Evolutionary conservation across 306 rosid species (phyloP), one percentile per base, ranked within the genome.

Genomic region (Vachellia pachyceras): DNA sequence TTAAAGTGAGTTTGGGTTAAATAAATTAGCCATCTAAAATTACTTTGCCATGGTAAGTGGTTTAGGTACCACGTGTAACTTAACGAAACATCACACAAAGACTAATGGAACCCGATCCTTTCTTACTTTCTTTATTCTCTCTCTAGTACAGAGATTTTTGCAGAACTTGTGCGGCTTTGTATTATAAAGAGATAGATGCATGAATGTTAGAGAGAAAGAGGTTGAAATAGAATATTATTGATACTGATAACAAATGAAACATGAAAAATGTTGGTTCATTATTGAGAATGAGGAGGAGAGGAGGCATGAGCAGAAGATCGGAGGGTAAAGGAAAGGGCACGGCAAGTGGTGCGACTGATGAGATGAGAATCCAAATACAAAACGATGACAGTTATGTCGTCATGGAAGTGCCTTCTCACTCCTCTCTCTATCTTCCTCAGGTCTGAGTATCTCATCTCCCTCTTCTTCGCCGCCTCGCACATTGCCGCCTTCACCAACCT

Each of bases 401-500:
- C 99, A 14, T 96, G 99, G 83, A 96, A 96, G 80, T 94, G 99
- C 83, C 99, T 92, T 82, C 99, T 85, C 87, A 96, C 97, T 72
- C 99, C 99, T 33, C 97, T 69, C 4, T 93, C 98, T 6, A 96
- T 96, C 94, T 90, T 96, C 68, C 90, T 85, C 89, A 96, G 79
- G 83, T 96, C 99, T 8, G 97, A 88, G 82, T 90, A 94, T 86
- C 99, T 92, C 98, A 94, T 96, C 84, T 96, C 99, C 86, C 99
- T 90, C 63, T 94, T 96, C 88, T 91, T 96, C 0, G 99, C 98
- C 7, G 98, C 99, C 85, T 87, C 98, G 35, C 80, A 82, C 63
- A 96, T 89, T 36, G 98, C 99, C 3, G 92, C 67, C 82, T 91
- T 92, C 37, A 94, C 85, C 0, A 96, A 94, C 76, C 82, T 92